Evolutionary conservation across 2,329 filamentous ascomycete species (phyloP), one percentile per base, ranked within the genome.

Genomic region (Penicillium olsonii): DNA sequence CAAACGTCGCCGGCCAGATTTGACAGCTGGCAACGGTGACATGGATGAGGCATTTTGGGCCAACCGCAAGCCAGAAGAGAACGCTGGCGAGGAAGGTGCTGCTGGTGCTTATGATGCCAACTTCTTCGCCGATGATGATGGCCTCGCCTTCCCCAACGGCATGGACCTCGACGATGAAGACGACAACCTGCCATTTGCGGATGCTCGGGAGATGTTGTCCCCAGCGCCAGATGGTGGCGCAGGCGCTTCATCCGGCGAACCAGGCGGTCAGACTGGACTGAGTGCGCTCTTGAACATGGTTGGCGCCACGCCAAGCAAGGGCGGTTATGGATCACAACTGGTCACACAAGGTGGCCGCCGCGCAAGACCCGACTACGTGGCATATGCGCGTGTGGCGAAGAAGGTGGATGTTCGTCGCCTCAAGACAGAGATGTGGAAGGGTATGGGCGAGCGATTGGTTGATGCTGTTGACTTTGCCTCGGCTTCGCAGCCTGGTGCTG

Each of bases 31-130:
- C 1, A 83, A 86, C 52, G 88, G 85, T 34, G 89, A 96, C 52
- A 89, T 96, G 78, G 90, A 97, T 65, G 92, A 96, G 72, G 92
- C 88, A 17, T 97, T 95, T 75, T 99, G 94, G 91, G 94, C 94
- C 5, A 81, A 83, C 35, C 71, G 72, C 50, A 73, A 65, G 62
- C 68, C 57, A 34, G 84, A 80, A 73, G 88, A 83, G 68, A 84
- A 67, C 37, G 67, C 67, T 55, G 72, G 76, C 42, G 85, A 87
- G 19, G 84, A 84, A 37, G 81, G 77, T 3, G 79, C 74, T 31
- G 80, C 80, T 2, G 92, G 92, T 53, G 87, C 95, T 66, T 99
- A 97, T 71, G 91, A 97, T 68, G 92, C 94, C 51, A 88, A 97
- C 70, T 99, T 97, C 81, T 99, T 97, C 77, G 73, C 73, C 11